Evolutionary conservation across 768 basidiomycete species (phyloP), one percentile per base, ranked within the genome.

Genomic region (Cantharellus cinnabarinus): DNA sequence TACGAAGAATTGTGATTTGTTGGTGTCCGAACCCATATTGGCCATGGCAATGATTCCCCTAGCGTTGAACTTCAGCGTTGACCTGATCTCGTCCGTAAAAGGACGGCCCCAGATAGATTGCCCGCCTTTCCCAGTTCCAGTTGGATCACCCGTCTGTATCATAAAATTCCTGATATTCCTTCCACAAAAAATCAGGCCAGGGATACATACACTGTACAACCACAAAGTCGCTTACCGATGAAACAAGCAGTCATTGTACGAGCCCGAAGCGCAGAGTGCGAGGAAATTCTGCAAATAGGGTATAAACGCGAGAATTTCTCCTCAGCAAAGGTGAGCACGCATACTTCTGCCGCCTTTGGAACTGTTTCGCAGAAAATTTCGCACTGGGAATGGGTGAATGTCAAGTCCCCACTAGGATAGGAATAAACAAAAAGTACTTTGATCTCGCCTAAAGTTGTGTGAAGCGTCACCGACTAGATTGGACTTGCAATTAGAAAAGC

Each of bases 31-130:
- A 1, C 95, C 95, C 4, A 88, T 83, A 71, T 98, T 99, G 59
- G 95, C 95, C 93, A 98, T 98, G 38, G 95, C 95, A 14, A 98
- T 83, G 63, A 97, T 77, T 15, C 95, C 95, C 62, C 95, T 81
- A 57, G 81, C 75, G 70, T 97, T 97, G 74, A 99, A 98, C 94
- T 95, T 94, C 64, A 99, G 75, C 3, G 95, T 99, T 50, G 90
- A 86, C 55, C 91, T 76, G 50, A 95, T 77, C 73, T 99, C 95
- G 67, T 98, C 94, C 14, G 80, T 69, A 66, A 95, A 98, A 0
- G 93, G 81, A 60, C 79, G 79, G 2, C 90, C 91, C 90, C 93
- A 98, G 64, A 97, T 86, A 66, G 87, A 91, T 71, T 97, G 89
- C 7, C 95, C 95, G 42, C 89, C 91, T 70, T 97, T 99, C 37